phyloP scores from a whole-genome alignment of 2,329 filamentous ascomycete genomes.

The Sphaerulina musiva region DNA sequence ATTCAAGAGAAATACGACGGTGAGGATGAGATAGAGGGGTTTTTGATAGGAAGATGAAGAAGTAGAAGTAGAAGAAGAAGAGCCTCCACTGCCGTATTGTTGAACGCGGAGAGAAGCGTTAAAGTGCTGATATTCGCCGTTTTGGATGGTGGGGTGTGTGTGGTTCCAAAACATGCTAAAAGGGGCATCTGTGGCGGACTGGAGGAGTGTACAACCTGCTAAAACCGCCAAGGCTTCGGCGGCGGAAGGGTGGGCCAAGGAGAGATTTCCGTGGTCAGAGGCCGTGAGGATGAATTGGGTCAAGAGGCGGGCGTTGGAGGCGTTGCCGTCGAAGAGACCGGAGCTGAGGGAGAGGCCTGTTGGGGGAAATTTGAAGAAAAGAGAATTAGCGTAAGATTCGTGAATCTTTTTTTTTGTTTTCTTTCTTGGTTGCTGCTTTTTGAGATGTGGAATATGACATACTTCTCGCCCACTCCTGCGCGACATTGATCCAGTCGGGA shows the following conservation, averaged over 20 bases:
- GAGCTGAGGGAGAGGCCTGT: conserved; percentile 37
- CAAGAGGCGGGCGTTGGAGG: conserved; percentile 41
- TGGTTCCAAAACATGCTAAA: conserved; percentile 48
- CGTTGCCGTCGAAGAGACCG: conserved; percentile 39
- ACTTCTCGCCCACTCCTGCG: conserved; percentile 39
- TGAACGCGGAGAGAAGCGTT: conserved; percentile 57
- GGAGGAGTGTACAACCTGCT: conserved; percentile 54
- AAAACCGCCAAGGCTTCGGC: conserved; percentile 68
- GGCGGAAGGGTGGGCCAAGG: conserved; percentile 29
- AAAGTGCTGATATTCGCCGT: conserved; percentile 53
- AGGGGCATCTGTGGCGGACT: conserved; percentile 53
- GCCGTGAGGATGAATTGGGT: conserved; percentile 38
- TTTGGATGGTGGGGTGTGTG: conserved; percentile 20
- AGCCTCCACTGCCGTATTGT: conserved; percentile 59
- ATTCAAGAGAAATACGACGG: conserved; percentile 61
- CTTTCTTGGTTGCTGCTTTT: too few relatives aligned
- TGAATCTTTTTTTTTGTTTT: too few relatives aligned
- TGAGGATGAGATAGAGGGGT: conserved; percentile 61
- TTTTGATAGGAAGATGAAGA: conserved; percentile 50
- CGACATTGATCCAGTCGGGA: conserved; percentile 42
- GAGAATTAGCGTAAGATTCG: too few relatives aligned
- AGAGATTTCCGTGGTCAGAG: too few relatives aligned
- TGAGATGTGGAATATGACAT: neutral
- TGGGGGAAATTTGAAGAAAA: too few relatives aligned
- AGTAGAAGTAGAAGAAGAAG: too few relatives aligned